Evolutionary conservation across 164 flowering plant genomes (phyloP), one percentile per base, ranked within the genome.

Genomic region (Macadamia integrifolia): DNA sequence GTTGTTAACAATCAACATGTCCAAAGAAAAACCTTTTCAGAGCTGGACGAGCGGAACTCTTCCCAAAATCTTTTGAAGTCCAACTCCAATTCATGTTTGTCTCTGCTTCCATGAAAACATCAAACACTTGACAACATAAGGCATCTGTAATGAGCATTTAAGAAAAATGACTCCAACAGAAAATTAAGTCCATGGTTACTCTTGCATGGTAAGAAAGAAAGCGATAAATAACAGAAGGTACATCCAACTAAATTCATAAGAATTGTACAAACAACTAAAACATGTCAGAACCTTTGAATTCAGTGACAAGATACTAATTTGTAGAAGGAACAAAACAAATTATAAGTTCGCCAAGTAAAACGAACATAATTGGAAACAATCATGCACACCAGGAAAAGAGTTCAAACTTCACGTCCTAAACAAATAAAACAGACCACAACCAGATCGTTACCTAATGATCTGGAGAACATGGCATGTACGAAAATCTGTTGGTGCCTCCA

Each of bases 1-100:
- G 40, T 35, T 31, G 18, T 23, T 57, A 57, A 53, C 29, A 62
- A 55, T 44, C 48, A 12, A 56, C 40, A 35, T 35, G 40, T 35
- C 11, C n/a, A 63, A 56, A 29, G 50, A 56, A 59, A 55, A 69
- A 91, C 99, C 98, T 89, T 92, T 79, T 92, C 99, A 30, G 88
- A 92, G 82, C 85, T 82, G 74, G 97, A 95, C 65, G 99, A 95
- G 66, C 98, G 90, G 79, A 95, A 95, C 77, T 91, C 97, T 79
- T 92, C 98, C 99, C 99, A 95, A 67, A 72, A 84, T 77, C 98
- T 92, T 82, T 92, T 95, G 81, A 95, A 95, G 75, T 95, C 99
- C 97, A 89, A 76, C 80, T 95, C 99, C 89, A 92, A 63, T 72
- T 87, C 97, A 90, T 88, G 83, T 74, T 80, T 88, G 76, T 89